These are phyloP conservation scores for Alternaria triticina DNA, from an alignment of 2,329 filamentous ascomycete species.

Conservation along the genomic window DNA sequence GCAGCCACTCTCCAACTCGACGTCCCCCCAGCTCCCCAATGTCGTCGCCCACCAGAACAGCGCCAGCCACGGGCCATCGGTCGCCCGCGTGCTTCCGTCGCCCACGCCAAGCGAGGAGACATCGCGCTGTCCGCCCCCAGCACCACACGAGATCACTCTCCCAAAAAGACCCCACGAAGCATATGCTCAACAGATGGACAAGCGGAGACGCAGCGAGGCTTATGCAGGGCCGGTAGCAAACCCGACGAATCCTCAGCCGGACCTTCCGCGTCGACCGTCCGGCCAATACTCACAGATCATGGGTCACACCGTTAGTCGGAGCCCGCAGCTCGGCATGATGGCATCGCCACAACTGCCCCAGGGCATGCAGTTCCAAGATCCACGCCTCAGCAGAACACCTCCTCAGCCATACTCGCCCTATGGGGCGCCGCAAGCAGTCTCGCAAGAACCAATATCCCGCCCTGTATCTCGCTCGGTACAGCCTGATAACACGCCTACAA, in stretches of 20 bases:
- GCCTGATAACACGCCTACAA: background rate
- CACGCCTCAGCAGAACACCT: slow-evolving; percentile 1
- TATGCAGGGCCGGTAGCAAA: background rate
- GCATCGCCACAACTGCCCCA: slow-evolving; percentile 12
- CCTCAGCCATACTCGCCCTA: slow-evolving; percentile 10
- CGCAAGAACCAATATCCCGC: background rate
- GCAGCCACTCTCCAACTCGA: slow-evolving; percentile 40
- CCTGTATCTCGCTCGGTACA: background rate
- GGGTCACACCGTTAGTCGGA: slow-evolving; percentile 1
- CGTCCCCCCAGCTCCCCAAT: slow-evolving; percentile 45
- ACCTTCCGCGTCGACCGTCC: slow-evolving; percentile 2
- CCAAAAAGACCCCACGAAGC: background rate
- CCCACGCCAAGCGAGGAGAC: slow-evolving; percentile 67
- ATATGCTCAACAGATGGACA: background rate
- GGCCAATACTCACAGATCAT: slow-evolving; percentile 3
- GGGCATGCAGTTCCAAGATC: background rate
- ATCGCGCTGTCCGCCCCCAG: background rate
- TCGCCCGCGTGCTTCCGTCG: slow-evolving; percentile 61
- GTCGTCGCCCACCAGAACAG: slow-evolving; percentile 13
- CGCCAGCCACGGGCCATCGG: background rate
- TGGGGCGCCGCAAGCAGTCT: background rate
- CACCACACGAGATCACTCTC: background rate
- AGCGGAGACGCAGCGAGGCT: background rate
- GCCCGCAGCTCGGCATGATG: slow-evolving; percentile 3
- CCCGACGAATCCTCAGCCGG: background rate